Evolutionary conservation across 2,329 filamentous ascomycete species (phyloP).

Genomic region (Xylariaceae sp.): DNA sequence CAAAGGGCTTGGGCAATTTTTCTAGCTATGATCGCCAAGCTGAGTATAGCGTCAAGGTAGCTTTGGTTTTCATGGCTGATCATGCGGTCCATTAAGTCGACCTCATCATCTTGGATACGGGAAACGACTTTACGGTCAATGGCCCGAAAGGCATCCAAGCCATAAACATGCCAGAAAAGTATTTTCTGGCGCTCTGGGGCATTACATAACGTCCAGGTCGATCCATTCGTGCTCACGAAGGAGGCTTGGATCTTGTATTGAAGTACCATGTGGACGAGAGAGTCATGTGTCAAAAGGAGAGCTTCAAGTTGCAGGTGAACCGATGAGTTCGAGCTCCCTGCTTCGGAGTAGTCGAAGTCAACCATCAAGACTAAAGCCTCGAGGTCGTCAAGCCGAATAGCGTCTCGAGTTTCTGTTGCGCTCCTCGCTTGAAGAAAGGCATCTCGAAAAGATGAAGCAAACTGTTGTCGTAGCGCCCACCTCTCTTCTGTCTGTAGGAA

Average conservation of each 20-base stretch:
- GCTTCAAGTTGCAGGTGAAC: constrained; percentile 8
- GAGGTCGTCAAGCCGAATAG: constrained; percentile 13
- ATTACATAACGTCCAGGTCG: constrained; percentile 1
- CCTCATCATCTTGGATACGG: constrained; percentile 9
- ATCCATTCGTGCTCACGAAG: not conserved
- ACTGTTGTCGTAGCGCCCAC: constrained; percentile 8
- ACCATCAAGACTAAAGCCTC: constrained; percentile 12
- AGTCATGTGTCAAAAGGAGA: constrained; percentile 12
- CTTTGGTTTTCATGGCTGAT: constrained; percentile 4
- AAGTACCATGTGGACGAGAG: constrained; percentile 10
- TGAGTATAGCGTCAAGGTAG: constrained; percentile 12
- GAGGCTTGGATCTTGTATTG: constrained; percentile 11
- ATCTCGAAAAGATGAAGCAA: constrained; percentile 11
- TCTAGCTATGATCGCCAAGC: constrained; percentile 9
- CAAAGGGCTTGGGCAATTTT: constrained; percentile 8
- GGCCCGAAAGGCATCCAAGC: constrained; percentile 8
- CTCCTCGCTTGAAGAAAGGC: constrained; percentile 9
- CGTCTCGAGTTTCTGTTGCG: not conserved
- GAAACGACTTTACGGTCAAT: constrained; percentile 10
- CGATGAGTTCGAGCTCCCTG: constrained; percentile 1
- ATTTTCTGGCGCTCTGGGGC: constrained; percentile 6
- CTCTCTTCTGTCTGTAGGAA: constrained; percentile 6
- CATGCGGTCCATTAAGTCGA: constrained; percentile 4
- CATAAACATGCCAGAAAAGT: constrained; percentile 12
- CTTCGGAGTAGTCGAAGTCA: constrained; percentile 10